Conservation (phyloP, 768 basidiomycete species). For the Tricholoma sp. region DNA sequence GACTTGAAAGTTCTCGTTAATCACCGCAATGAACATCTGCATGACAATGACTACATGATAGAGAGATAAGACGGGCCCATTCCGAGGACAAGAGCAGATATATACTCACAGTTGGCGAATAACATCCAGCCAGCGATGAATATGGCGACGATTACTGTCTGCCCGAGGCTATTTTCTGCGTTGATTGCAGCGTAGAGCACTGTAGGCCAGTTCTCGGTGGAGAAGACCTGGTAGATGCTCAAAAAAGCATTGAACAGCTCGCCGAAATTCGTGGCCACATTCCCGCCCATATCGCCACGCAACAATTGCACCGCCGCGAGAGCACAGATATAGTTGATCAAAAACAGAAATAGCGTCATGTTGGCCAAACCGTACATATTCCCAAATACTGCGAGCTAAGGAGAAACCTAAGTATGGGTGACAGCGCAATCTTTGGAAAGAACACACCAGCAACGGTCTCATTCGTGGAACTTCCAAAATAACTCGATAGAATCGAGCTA, state of each 20-base stretch:
- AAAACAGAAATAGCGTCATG: conserved; percentile 85
- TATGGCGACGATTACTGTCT: conserved; percentile 62
- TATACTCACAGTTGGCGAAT: conserved; percentile 80
- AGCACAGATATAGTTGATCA: conserved; percentile 84
- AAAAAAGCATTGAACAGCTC: conserved; percentile 83
- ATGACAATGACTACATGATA: conserved; percentile 68
- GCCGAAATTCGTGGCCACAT: conserved; percentile 64
- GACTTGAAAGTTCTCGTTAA: conserved; percentile 92
- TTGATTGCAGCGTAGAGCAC: conserved; percentile 57
- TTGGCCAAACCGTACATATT: conserved; percentile 88
- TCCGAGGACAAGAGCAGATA: not conserved
- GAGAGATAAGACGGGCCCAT: not conserved
- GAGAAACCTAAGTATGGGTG: not conserved
- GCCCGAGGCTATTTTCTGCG: conserved; percentile 60
- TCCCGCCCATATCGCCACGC: conserved; percentile 67
- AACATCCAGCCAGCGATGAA: conserved; percentile 84
- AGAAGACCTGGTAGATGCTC: conserved; percentile 84
- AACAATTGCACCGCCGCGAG: conserved; percentile 80
- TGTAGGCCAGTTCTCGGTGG: conserved; percentile 92
- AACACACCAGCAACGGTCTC: conserved; percentile 75
- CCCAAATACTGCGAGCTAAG: conserved; percentile 81
- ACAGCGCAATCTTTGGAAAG: not conserved
- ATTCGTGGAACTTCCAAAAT: conserved; percentile 88
- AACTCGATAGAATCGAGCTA: conserved; percentile 86
- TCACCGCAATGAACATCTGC: conserved; percentile 96